Conservation (phyloP, 192 early-diverging fungal species). For the Podochytrium sp. region DNA sequence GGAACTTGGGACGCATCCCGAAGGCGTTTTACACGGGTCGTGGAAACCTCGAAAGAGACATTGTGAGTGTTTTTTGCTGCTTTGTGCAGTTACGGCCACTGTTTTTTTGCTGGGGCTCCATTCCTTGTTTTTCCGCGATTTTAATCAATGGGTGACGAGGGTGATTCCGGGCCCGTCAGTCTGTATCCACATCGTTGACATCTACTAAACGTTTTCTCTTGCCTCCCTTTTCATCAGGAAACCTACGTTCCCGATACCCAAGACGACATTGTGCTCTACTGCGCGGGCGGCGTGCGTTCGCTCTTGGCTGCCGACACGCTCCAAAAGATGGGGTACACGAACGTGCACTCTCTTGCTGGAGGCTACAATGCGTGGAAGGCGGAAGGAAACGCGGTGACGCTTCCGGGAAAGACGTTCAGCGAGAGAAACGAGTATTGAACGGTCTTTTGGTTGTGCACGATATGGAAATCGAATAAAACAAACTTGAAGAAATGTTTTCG, state of each 20-base stretch:
- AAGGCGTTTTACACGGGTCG: constrained; percentile 55
- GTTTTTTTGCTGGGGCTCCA: too few species aligned
- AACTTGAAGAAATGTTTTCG: too few species aligned
- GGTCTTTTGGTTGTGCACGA: too few species aligned
- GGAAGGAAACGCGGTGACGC: not conserved
- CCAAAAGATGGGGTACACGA: constrained; percentile 59
- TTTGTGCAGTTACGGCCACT: too few species aligned
- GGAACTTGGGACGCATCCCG: constrained; percentile 57
- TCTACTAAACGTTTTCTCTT: too few species aligned
- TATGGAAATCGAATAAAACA: too few species aligned
- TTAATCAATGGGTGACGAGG: too few species aligned
- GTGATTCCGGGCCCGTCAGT: not conserved
- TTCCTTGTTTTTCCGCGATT: too few species aligned
- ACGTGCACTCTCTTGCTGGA: constrained; percentile 49
- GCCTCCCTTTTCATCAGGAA: constrained; percentile 38
- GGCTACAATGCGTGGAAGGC: constrained; percentile 40
- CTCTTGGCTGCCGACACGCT: constrained; percentile 53
- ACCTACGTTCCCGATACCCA: constrained; percentile 48
- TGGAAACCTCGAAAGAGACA: constrained; percentile 57
- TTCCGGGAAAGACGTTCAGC: constrained; percentile 13
- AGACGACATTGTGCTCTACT: constrained; percentile 60
- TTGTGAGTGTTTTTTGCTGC: constrained; percentile 51
- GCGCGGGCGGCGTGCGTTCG: constrained; percentile 54
- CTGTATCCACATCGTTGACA: too few species aligned
- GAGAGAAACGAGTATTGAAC: not conserved